These are phyloP conservation scores for Neopestalotiopsis rosae DNA, from an alignment of 2,329 filamentous ascomycete genomes.

Conservation along the genomic window DNA sequence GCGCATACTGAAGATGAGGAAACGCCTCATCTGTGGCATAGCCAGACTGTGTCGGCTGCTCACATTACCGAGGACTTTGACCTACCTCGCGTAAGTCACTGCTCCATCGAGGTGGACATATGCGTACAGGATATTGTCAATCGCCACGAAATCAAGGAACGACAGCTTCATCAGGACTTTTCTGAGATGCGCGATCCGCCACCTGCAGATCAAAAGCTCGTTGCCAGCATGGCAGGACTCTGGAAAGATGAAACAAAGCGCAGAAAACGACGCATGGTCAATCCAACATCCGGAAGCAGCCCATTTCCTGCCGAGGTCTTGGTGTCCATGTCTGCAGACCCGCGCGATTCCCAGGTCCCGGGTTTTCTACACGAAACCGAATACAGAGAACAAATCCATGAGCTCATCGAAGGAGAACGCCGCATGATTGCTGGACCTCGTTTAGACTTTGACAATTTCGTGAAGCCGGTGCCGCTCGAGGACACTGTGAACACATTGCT, in stretches of 20 bases:
- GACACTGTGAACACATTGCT: slow-evolving; percentile 74
- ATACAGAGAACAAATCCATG: slow-evolving; percentile 68
- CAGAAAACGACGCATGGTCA: slow-evolving; percentile 73
- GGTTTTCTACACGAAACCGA: slow-evolving; percentile 95
- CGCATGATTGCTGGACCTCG: slow-evolving; percentile 47
- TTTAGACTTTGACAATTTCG: slow-evolving; percentile 70
- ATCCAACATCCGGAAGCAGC: slow-evolving; percentile 67
- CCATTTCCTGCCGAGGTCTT: slow-evolving; percentile 83
- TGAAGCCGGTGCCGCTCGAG: slow-evolving; percentile 58
- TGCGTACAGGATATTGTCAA: slow-evolving; percentile 90
- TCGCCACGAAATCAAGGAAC: slow-evolving; percentile 73
- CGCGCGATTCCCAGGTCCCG: slow-evolving; percentile 72
- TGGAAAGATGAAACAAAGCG: slow-evolving; percentile 90
- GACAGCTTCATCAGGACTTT: slow-evolving; percentile 88
- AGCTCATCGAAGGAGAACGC: slow-evolving; percentile 70
- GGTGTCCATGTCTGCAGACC: slow-evolving; percentile 87
- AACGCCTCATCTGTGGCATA: slow-evolving; percentile 78
- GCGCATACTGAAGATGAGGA: slow-evolving; percentile 65
- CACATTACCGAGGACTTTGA: slow-evolving; percentile 65
- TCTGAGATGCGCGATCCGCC: slow-evolving; percentile 72
- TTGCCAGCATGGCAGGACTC: slow-evolving; percentile 90
- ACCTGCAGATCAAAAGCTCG: slow-evolving; percentile 75
- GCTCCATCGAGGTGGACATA: slow-evolving; percentile 87
- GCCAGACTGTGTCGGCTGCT: slow-evolving; percentile 66
- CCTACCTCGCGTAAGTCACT: slow-evolving; percentile 83